These are phyloP conservation scores for Torrubiella hemipterigena DNA, from an alignment of 2,329 filamentous ascomycete genomes.

Conservation along the genomic window DNA sequence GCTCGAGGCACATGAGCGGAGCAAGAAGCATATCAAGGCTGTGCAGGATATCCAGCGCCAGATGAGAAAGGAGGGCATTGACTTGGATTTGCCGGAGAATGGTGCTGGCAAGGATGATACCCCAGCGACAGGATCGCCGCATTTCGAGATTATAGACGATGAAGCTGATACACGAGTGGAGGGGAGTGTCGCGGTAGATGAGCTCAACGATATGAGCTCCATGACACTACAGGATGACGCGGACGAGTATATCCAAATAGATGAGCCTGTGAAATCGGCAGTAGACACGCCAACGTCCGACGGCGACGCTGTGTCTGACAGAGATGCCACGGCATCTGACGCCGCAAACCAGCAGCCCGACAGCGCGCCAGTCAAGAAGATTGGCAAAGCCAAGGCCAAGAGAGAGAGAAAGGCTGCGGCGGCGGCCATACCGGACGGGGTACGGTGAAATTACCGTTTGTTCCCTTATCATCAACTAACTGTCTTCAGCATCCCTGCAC, in stretches of 20 bases:
- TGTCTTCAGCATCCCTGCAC: slow-evolving; percentile 26
- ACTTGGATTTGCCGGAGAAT: slow-evolving; percentile 45
- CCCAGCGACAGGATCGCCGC: too few relatives aligned
- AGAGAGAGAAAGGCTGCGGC: slow-evolving; percentile 34
- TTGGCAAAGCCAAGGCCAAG: slow-evolving; percentile 39
- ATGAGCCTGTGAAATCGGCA: too few relatives aligned
- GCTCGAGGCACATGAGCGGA: slow-evolving; percentile 82
- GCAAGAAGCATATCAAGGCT: slow-evolving; percentile 89
- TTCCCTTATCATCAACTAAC: neutral
- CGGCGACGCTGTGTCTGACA: too few relatives aligned
- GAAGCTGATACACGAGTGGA: too few relatives aligned
- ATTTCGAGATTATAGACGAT: too few relatives aligned
- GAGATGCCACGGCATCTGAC: too few relatives aligned
- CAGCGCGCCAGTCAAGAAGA: slow-evolving; percentile 24
- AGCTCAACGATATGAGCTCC: slow-evolving; percentile 10
- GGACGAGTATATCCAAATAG: too few relatives aligned
- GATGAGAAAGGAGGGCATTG: slow-evolving; percentile 69
- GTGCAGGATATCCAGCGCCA: slow-evolving; percentile 67
- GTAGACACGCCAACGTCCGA: too few relatives aligned
- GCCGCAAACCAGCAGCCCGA: too few relatives aligned
- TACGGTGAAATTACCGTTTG: slow-evolving; percentile 15
- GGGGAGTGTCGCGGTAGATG: too few relatives aligned
- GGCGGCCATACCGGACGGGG: slow-evolving; percentile 18
- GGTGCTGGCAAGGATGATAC: too few relatives aligned
- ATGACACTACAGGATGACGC: too few relatives aligned